phyloP scores from a whole-genome alignment of 257 asterid genomes.

The Catharanthus roseus region DNA sequence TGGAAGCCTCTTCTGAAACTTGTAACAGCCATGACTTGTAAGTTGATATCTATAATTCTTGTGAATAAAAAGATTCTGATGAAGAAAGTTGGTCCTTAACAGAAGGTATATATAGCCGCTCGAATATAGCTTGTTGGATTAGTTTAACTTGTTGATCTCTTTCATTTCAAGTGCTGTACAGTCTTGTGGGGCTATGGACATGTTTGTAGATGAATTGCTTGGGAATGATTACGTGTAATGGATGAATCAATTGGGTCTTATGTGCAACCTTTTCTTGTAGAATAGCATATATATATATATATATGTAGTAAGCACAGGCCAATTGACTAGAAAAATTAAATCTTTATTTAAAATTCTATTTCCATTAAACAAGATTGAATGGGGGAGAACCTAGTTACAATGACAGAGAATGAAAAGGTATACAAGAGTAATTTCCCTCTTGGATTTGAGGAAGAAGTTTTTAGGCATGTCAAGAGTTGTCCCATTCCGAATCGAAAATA shows the following conservation, averaged over 20 bases:
- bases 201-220: neutral
- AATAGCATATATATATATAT: neutral
- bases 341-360: too few species aligned
- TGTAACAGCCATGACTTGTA: constrained; percentile 16
- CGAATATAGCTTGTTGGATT: too few species aligned
- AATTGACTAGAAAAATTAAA: too few species aligned
- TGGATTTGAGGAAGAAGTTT: neutral
- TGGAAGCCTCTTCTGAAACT: constrained; percentile 9
- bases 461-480: too few species aligned
- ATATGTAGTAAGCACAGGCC: too few species aligned
- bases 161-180: neutral
- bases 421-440: neutral
- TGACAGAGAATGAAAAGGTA: neutral
- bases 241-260: neutral
- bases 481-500: too few species aligned
- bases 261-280: neutral
- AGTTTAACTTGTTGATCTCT: neutral
- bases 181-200: neutral
- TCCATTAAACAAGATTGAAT: too few species aligned
- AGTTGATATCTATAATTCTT: constrained; percentile 14
- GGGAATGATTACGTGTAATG: neutral
- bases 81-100: constrained; percentile 3
- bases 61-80: constrained; percentile 23
- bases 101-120: constrained; percentile 4
- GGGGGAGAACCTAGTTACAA: too few species aligned